These are phyloP conservation scores for Globisporangium perplexum DNA, from an alignment of 352 stramenopile species.

Conservation along the genomic window DNA sequence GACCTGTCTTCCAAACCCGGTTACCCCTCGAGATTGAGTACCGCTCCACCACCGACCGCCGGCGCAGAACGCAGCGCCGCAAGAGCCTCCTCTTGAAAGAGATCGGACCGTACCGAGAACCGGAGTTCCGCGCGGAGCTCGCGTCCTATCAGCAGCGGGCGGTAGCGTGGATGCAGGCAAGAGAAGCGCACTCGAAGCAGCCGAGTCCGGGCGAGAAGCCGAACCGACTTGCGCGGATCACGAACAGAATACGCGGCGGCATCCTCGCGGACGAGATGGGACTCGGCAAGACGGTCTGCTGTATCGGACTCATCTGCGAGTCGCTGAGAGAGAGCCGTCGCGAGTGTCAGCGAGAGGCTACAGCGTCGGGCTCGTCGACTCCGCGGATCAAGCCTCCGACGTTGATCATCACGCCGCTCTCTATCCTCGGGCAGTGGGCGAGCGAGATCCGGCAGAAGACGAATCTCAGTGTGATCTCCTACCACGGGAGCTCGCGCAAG, in stretches of 20 bases:
- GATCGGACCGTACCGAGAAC: constrained; percentile 34
- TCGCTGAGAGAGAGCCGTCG: constrained; percentile 43
- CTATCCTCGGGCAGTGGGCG: constrained; percentile 84
- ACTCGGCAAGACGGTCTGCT: constrained; percentile 88
- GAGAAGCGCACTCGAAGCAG: constrained; percentile 24
- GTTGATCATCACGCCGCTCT: constrained; percentile 79
- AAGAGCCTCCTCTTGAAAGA: constrained; percentile 28
- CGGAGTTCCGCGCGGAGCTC: constrained; percentile 56
- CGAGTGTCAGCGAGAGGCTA: constrained; percentile 14
- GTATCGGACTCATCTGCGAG: constrained; percentile 72
- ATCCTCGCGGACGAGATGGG: constrained; percentile 89
- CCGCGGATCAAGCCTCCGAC: constrained; percentile 47
- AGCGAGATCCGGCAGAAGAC: constrained; percentile 75
- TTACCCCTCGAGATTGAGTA: constrained; percentile 58
- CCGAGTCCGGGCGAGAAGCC: constrained; percentile 8
- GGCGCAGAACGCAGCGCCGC: constrained; percentile 21
- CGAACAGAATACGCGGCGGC: constrained; percentile 53
- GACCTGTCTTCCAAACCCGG: constrained; percentile 41
- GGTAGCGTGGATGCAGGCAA: constrained; percentile 85
- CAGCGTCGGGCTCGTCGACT: constrained; percentile 11
- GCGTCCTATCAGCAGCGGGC: constrained; percentile 81
- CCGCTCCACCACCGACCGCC: constrained; percentile 44
- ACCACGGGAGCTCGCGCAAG: constrained; percentile 64
- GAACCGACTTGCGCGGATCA: constrained; percentile 21
- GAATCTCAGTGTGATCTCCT: constrained; percentile 67